Percentiles rank a stretch among this genome's conserved stretches.
Conservation (phyloP, 345 rosid genomes). For the Clarkia xantiana region DNA sequence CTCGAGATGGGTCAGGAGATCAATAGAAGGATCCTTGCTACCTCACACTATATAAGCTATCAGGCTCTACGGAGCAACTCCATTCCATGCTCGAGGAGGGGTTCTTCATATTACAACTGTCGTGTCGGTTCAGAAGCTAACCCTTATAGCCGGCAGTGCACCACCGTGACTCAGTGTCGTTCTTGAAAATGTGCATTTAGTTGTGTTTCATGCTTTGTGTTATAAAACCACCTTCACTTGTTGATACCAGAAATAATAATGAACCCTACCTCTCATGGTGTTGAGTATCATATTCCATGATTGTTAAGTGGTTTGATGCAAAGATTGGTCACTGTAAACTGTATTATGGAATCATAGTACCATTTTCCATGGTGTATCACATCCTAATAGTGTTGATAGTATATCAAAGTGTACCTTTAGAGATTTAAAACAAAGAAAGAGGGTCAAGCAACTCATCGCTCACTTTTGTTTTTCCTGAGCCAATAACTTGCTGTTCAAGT, state of each 20-base stretch:
- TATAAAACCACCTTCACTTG: neutral
- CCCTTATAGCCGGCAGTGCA: slow-evolving; percentile 70
- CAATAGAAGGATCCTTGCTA: slow-evolving; percentile 50
- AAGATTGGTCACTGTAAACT: slow-evolving; percentile 4
- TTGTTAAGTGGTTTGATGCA: slow-evolving; percentile 8
- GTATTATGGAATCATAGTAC: too few relatives aligned
- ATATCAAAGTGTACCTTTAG: neutral
- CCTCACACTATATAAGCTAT: slow-evolving; percentile 60
- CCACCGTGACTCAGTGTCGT: slow-evolving; percentile 54
- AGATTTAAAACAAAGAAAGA: too few relatives aligned
- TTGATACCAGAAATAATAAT: too few relatives aligned
- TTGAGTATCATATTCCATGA: too few relatives aligned
- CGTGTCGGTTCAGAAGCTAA: slow-evolving; percentile 54
- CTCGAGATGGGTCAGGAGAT: slow-evolving; percentile 45
- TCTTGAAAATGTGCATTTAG: too few relatives aligned
- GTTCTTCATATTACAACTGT: slow-evolving; percentile 81
- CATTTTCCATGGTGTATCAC: neutral
- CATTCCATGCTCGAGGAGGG: slow-evolving; percentile 67
- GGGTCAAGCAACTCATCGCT: neutral
- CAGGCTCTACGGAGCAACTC: slow-evolving; percentile 43
- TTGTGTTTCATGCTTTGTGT: neutral
- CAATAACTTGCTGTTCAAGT: slow-evolving; percentile 7
- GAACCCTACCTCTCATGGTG: neutral
- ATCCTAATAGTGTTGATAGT: too few relatives aligned
- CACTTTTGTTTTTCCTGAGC: slow-evolving; percentile 16